Base-by-base conservation (phyloP, 495 filamentous ascomycete genomes). In the Penicillium pancosmium region DNA sequence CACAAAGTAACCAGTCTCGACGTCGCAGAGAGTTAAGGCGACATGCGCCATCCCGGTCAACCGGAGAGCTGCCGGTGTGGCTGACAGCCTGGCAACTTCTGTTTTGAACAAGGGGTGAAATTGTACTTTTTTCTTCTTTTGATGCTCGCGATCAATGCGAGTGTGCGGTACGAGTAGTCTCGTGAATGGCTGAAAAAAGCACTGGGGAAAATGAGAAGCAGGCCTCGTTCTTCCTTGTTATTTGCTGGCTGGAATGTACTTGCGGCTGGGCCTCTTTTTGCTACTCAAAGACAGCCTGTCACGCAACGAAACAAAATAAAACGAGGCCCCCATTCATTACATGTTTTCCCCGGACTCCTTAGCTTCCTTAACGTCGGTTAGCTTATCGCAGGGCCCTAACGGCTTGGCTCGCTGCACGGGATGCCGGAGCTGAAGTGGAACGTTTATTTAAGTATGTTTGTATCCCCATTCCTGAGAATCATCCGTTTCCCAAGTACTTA, bases 61-160 rank as follows among this genome's bases (percentile, higher is more conserved):
- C 54, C 59, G 54, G 59, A 23, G 12, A 52, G 53, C 25, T 49
- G 52, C 58, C 58, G 58, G 58, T 56, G 53, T 61, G 58, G 58
- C 58, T 61, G 58, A 25, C 15, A n/a, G 43, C 16, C 19, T n/a
- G 43, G 4, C 9, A 46, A 23, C 5, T n/a, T 16, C 19, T 18
- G 16, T 12, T n/a, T 46, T 9, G 43, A 16, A 46, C 16, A 18
- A 46, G 43, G 16, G 8, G 5, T 3, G 16, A 16, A 1, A 46
- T 16, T 19, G 16, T 46, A 10, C 2, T 46, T 16, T 16, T 46
- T 16, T 21, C 15, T 46, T 16, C 46, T 1, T n/a, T 9, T 38
- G 12, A 38, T 38, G 8, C 11, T 38, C 10, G 23, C 23, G 23
- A 23, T 4, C 23, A 23, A 5, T 13, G 36, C 15, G 36, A 38